These are phyloP conservation scores for Macrolepiota albuminosa DNA, from an alignment of 768 basidiomycete species.

Conservation along the genomic window DNA sequence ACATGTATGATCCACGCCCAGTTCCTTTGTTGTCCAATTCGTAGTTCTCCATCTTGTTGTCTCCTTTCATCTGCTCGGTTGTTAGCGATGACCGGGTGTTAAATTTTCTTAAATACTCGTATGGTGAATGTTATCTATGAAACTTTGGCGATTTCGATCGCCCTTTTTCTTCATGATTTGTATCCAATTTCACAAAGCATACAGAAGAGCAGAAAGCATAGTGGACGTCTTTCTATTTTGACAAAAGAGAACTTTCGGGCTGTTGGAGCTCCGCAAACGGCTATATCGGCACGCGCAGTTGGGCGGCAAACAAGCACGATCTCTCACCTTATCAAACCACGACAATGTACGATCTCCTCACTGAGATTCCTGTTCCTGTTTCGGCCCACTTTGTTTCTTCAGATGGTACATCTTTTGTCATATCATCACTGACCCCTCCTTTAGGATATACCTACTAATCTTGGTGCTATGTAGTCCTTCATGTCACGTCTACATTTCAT, in stretches of 20 bases:
- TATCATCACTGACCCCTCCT: background rate
- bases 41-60: background rate
- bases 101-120: background rate
- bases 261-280: no score
- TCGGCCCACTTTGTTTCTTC: constrained; percentile 29
- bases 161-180: no score
- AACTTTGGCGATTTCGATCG: background rate
- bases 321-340: background rate
- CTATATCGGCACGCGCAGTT: no score
- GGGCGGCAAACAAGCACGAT: background rate
- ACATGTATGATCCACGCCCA: background rate
- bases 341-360: constrained; percentile 32
- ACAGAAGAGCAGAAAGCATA: no score
- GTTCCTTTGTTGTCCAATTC: background rate
- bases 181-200: no score
- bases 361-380: constrained; percentile 34
- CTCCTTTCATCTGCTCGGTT: background rate
- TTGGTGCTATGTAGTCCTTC: constrained; percentile 28
- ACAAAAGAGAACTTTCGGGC: no score
- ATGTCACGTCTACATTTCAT: constrained; percentile 39
- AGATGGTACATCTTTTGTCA: constrained; percentile 14
- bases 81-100: background rate
- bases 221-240: no score
- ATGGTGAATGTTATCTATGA: background rate
- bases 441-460: background rate